Evolutionary conservation across 352 stramenopile genomes (phyloP).

Genomic region (Detonula confervacea): DNA sequence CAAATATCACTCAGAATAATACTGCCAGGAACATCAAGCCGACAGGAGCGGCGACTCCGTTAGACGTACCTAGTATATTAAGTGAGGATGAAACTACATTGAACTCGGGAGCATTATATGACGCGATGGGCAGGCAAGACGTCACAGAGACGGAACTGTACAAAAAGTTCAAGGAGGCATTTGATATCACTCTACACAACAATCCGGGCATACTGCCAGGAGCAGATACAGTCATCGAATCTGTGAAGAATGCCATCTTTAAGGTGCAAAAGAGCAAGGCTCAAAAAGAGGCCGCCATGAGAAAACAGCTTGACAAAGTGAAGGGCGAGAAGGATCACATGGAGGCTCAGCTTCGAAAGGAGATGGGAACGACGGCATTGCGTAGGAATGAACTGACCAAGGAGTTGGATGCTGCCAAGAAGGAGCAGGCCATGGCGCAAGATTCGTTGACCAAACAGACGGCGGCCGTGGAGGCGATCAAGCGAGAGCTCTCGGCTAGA

Average conservation of each 20-base stretch:
- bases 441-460: conserved; percentile 31
- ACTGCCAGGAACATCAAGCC: no score
- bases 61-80: conserved; percentile 24
- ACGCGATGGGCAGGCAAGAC: not conserved
- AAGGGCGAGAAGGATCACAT: conserved; percentile 41
- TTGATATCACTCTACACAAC: conserved; percentile 31
- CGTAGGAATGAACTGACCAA: conserved; percentile 35
- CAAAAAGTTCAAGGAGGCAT: conserved; percentile 37
- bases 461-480: conserved; percentile 28
- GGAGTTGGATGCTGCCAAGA: conserved; percentile 15
- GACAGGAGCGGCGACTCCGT: no score
- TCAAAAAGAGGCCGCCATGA: conserved; percentile 31
- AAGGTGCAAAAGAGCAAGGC: conserved; percentile 42
- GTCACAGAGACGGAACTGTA: conserved; percentile 14
- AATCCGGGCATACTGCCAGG: conserved; percentile 39
- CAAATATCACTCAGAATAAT: no score
- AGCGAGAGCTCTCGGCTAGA: conserved; percentile 27
- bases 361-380: conserved; percentile 45
- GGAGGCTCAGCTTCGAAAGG: conserved; percentile 36
- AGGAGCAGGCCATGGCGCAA: conserved; percentile 13
- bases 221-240: conserved; percentile 21
- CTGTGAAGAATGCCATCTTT: conserved; percentile 40
- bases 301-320: conserved; percentile 26
- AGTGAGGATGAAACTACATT: conserved; percentile 9
- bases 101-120: not conserved